Percentiles rank a stretch among this genome's conserved stretches.
Evolutionary conservation across 2,329 filamentous ascomycete genomes (phyloP).

Genomic region (Apiospora kogelbergensis): DNA sequence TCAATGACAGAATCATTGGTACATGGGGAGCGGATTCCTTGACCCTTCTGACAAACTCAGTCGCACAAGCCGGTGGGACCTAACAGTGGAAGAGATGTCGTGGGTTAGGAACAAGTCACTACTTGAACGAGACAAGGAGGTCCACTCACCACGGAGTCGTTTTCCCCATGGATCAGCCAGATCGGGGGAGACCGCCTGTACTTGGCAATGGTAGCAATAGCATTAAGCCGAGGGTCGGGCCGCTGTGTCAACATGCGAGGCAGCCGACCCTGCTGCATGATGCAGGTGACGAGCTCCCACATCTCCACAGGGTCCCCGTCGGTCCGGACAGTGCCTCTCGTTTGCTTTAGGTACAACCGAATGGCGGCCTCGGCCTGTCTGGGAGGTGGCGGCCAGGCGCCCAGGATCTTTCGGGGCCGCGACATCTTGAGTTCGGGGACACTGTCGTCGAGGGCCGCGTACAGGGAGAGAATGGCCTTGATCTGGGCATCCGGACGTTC

Average conservation of each 20-base stretch:
- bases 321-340: conserved; percentile 1
- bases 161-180: conserved; percentile 8
- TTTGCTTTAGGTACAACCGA: background rate
- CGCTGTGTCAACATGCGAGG: conserved; percentile 5
- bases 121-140: too few species aligned
- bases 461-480: conserved; percentile 13
- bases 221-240: conserved; percentile 6
- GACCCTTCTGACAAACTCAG: too few species aligned
- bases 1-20: too few species aligned
- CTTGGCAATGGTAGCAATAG: background rate
- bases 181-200: conserved; percentile 1
- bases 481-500: conserved; percentile 18
- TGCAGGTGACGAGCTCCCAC: conserved; percentile 9
- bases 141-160: conserved; percentile 10
- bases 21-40: too few species aligned
- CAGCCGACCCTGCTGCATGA: conserved; percentile 8
- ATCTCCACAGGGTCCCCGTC: conserved; percentile 8
- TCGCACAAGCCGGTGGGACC: too few species aligned
- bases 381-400: conserved; percentile 9
- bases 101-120: too few species aligned
- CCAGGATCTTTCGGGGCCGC: conserved; percentile 2
- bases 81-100: too few species aligned
- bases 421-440: conserved; percentile 10
- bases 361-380: conserved; percentile 1
- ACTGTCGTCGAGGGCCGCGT: background rate